Percentiles rank a stretch among this genome's conserved stretches.
Evolutionary conservation across 495 filamentous ascomycete species (phyloP).

Genomic region (Tuber calosporum): DNA sequence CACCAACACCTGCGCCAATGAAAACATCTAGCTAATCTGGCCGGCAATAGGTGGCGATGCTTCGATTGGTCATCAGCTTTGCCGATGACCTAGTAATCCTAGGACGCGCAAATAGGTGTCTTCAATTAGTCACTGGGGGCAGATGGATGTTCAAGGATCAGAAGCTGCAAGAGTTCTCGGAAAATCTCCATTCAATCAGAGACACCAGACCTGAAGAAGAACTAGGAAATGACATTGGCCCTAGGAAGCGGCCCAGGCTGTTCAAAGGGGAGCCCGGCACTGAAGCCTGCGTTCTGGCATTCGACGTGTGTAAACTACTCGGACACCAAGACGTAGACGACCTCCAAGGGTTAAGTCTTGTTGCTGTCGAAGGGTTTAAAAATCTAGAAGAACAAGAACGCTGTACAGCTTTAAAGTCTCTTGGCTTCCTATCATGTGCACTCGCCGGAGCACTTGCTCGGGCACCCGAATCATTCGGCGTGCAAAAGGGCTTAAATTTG

Average conservation of each 20-base stretch:
- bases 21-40: constrained; percentile 8
- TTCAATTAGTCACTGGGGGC: constrained; percentile 24
- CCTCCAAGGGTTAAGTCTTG: constrained; percentile 22
- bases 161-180: constrained; percentile 19
- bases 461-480: constrained; percentile 18
- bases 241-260: constrained; percentile 30
- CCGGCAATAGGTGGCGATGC: constrained; percentile 18
- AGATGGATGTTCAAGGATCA: constrained; percentile 29
- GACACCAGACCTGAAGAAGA: constrained; percentile 10
- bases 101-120: constrained; percentile 17
- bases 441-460: constrained; percentile 42
- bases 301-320: constrained; percentile 26
- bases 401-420: constrained; percentile 35
- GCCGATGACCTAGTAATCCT: constrained; percentile 17
- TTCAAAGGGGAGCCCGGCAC: constrained; percentile 23
- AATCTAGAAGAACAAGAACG: constrained; percentile 31
- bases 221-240: constrained; percentile 22
- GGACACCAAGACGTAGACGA: constrained; percentile 20
- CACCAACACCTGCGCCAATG: not conserved
- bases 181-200: constrained; percentile 14
- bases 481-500: constrained; percentile 21
- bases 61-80: constrained; percentile 24
- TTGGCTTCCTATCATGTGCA: constrained; percentile 48
- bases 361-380: constrained; percentile 31
- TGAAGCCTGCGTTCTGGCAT: constrained; percentile 15